Percentiles rank a stretch among this genome's conserved stretches.
Evolutionary conservation across 345 rosid species (phyloP).

Genomic region (Camelina laxa): DNA sequence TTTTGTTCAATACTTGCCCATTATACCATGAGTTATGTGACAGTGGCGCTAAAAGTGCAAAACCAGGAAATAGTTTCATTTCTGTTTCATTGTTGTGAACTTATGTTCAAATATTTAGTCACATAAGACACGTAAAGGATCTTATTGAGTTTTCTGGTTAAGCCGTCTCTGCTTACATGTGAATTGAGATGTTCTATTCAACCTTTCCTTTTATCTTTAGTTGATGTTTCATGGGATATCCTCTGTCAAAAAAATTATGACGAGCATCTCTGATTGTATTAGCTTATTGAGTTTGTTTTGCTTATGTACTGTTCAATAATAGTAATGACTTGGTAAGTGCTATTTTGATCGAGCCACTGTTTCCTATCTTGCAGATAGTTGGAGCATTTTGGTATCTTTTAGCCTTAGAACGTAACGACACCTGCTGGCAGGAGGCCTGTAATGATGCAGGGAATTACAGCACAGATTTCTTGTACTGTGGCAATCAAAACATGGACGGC

Average conservation of each 20-base stretch:
- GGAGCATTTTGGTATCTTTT: slow-evolving; percentile 94
- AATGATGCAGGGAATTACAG: slow-evolving; percentile 38
- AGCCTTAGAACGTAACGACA: slow-evolving; percentile 76
- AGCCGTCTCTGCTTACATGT: background rate
- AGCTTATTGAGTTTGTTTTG: background rate
- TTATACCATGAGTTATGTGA: slow-evolving; percentile 2
- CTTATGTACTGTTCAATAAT: slow-evolving; percentile 1
- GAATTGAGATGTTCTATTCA: background rate
- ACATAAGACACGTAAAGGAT: background rate
- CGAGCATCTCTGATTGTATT: slow-evolving; percentile 1
- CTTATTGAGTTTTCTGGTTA: background rate
- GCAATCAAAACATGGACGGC: slow-evolving; percentile 57
- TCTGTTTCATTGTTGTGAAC: background rate
- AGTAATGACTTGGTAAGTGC: slow-evolving; percentile 1
- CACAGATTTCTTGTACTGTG: slow-evolving; percentile 68
- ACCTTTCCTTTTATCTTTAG: background rate
- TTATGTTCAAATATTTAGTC: background rate
- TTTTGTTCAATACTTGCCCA: background rate
- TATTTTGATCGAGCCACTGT: slow-evolving; percentile 16
- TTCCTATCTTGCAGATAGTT: slow-evolving; percentile 64
- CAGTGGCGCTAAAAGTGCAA: background rate
- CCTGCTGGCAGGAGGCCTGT: slow-evolving; percentile 78
- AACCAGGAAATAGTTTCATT: background rate
- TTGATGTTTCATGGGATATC: background rate
- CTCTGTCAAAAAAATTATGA: background rate